Evolutionary conservation across 345 rosid species (phyloP).

Genomic region (Moricandia arvensis): DNA sequence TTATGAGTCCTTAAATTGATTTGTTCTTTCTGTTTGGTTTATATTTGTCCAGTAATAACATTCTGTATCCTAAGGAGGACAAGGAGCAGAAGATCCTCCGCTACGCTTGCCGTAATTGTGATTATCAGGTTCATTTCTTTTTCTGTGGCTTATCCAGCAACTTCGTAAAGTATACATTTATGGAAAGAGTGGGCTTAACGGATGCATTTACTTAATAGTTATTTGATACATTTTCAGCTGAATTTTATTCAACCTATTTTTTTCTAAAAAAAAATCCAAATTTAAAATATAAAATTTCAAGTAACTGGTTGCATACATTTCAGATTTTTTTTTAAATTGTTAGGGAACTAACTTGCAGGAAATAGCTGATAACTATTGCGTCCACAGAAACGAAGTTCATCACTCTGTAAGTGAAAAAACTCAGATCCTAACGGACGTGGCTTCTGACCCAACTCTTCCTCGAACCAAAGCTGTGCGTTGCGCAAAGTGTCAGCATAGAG

Average conservation of each 20-base stretch:
- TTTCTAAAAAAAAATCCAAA: background rate
- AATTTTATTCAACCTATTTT: too few relatives aligned
- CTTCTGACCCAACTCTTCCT: constrained; percentile 82
- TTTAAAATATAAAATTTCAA: too few relatives aligned
- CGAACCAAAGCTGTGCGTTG: constrained; percentile 66
- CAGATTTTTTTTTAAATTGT: background rate
- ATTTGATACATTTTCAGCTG: background rate
- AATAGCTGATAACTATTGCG: constrained; percentile 55
- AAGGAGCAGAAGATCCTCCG: constrained; percentile 57
- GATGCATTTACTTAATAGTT: background rate
- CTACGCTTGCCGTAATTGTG: constrained; percentile 82
- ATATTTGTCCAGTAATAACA: constrained; percentile 58
- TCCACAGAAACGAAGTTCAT: constrained; percentile 66
- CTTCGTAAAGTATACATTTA: background rate
- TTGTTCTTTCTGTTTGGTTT: background rate
- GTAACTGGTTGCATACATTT: background rate
- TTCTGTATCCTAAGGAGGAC: constrained; percentile 72
- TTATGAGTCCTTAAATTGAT: background rate
- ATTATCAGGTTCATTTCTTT: constrained; percentile 54
- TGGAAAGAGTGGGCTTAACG: background rate
- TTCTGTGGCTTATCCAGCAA: background rate
- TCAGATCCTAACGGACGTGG: constrained; percentile 64
- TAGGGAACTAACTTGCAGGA: constrained; percentile 43
- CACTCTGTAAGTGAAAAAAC: constrained; percentile 68
- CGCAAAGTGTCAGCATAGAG: constrained; percentile 47